These are phyloP conservation scores for Corymbia citriodora DNA, from an alignment of 441 rosid genomes.

Conservation along the genomic window DNA sequence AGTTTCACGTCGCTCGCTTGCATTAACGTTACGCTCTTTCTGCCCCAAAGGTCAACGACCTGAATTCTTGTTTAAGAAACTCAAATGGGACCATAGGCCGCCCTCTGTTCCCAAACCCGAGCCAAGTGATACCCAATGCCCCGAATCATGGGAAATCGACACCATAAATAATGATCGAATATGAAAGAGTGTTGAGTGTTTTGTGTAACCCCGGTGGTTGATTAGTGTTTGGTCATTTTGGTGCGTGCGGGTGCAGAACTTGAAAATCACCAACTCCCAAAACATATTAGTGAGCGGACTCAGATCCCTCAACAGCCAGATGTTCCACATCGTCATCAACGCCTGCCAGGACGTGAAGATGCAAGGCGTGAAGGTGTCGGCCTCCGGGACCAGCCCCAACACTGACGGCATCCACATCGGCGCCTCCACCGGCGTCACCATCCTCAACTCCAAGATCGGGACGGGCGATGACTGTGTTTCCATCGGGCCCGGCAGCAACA, in stretches of 20 bases:
- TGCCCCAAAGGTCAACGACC: neutral
- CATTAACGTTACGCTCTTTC: no score
- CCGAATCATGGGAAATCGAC: neutral
- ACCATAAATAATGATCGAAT: neutral
- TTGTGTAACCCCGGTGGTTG: neutral
- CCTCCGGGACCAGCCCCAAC: neutral
- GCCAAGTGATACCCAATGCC: neutral
- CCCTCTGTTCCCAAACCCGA: neutral
- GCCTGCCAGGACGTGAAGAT: neutral
- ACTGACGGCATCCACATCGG: neutral
- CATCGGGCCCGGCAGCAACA: neutral
- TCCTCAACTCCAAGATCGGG: neutral
- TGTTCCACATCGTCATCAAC: neutral
- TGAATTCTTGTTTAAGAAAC: neutral
- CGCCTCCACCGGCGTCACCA: neutral
- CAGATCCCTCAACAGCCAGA: neutral
- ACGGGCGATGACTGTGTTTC: neutral
- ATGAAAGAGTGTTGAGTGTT: neutral
- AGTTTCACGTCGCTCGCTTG: no score
- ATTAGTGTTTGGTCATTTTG: neutral
- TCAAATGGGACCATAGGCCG: neutral
- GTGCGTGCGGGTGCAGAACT: neutral
- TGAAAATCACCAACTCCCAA: neutral
- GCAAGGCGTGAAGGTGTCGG: neutral
- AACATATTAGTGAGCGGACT: neutral